Evolutionary conservation across 1,284 basidiomycete genomes (phyloP).

Genomic region (Grifola frondosa): DNA sequence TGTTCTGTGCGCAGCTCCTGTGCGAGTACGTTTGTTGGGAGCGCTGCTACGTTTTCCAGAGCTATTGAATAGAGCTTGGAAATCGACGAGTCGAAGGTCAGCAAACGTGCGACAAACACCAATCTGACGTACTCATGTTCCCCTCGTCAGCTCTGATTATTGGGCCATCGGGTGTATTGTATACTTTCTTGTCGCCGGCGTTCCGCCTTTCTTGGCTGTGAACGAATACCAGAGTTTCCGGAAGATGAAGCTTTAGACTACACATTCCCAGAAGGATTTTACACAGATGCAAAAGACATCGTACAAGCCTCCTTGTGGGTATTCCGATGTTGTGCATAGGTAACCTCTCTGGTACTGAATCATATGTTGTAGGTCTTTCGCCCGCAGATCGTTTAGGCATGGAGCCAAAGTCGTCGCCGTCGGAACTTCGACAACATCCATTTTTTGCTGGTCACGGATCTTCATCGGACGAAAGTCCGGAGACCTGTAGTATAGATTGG

Average conservation of each 20-base stretch:
- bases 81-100: conserved; percentile 17
- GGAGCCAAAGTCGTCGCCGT: conserved; percentile 17
- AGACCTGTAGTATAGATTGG: conserved; percentile 6
- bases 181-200: conserved; percentile 15
- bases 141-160: conserved; percentile 10
- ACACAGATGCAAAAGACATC: conserved; percentile 13
- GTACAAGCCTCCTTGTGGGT: conserved; percentile 14
- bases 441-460: conserved; percentile 8
- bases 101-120: too few relatives aligned
- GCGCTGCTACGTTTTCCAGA: conserved; percentile 21
- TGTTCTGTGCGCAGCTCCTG: conserved; percentile 17
- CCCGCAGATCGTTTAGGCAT: conserved; percentile 16
- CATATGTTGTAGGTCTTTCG: conserved; percentile 12
- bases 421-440: conserved; percentile 13
- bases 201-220: conserved; percentile 14
- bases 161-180: conserved; percentile 20
- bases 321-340: too few relatives aligned
- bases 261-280: conserved; percentile 15
- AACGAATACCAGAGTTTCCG: conserved; percentile 22
- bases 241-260: conserved; percentile 20
- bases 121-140: too few relatives aligned
- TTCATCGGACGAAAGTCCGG: neutral
- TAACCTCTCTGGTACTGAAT: neutral
- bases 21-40: conserved; percentile 18
- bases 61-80: conserved; percentile 14